These are phyloP conservation scores for Chrysoporthe austroafricana DNA, from an alignment of 2,329 filamentous ascomycete species.

Conservation along the genomic window DNA sequence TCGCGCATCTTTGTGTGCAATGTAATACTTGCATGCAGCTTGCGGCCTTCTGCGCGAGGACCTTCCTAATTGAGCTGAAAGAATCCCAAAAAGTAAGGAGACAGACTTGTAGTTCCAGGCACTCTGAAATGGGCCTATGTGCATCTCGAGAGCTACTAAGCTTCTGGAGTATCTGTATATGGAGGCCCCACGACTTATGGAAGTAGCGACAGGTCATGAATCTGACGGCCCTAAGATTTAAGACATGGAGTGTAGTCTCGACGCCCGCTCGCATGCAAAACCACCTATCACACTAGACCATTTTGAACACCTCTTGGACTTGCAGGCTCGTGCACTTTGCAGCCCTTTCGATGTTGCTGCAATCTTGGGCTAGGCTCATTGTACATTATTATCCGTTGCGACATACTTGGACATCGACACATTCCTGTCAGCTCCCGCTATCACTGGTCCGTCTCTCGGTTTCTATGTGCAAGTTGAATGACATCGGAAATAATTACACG, in stretches of 20 bases:
- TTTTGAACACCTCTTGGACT: too few relatives aligned
- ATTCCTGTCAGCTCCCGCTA: conserved; percentile 47
- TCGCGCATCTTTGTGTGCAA: neutral
- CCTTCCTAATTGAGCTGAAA: neutral
- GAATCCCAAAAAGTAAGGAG: neutral
- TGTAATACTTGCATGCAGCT: neutral
- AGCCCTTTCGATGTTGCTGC: conserved; percentile 67
- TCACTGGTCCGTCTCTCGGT: neutral
- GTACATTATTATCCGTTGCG: conserved; percentile 47
- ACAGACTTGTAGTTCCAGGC: too few relatives aligned
- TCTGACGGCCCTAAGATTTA: too few relatives aligned
- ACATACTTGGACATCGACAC: conserved; percentile 50
- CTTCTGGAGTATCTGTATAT: too few relatives aligned
- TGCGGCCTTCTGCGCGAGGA: neutral
- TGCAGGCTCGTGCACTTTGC: conserved; percentile 43
- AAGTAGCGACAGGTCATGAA: too few relatives aligned
- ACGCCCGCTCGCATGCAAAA: too few relatives aligned
- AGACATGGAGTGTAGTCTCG: too few relatives aligned
- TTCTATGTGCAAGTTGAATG: neutral
- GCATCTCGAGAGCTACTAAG: too few relatives aligned
- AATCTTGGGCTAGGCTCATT: conserved; percentile 65
- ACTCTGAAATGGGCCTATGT: neutral
- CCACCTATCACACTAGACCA: too few relatives aligned
- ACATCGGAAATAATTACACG: neutral
- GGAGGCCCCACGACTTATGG: too few relatives aligned